Evolutionary conservation across 2,329 filamentous ascomycete species (phyloP).

Genomic region (Monosporascus cannonballus): DNA sequence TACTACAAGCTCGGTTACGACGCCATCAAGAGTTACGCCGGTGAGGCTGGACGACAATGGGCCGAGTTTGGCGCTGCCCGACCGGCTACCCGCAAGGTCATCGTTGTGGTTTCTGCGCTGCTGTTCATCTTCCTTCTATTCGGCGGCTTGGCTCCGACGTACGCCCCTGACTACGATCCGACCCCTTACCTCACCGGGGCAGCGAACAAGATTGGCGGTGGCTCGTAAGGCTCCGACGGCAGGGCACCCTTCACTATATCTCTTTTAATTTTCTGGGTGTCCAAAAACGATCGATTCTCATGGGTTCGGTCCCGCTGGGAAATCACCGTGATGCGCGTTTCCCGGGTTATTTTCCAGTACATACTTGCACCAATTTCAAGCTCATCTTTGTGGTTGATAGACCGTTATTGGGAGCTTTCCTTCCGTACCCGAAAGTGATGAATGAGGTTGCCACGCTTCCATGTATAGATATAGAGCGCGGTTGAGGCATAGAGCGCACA

Average conservation of each 20-base stretch:
- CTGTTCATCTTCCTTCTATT: slow-evolving; percentile 66
- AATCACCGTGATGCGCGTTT: slow-evolving; percentile 8
- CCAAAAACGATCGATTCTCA: slow-evolving; percentile 3
- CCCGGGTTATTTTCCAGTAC: slow-evolving; percentile 18
- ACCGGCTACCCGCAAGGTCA: slow-evolving; percentile 71
- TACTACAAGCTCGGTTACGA: slow-evolving; percentile 85
- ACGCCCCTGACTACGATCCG: slow-evolving; percentile 49
- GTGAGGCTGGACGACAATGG: slow-evolving; percentile 71
- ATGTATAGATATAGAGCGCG: slow-evolving; percentile 15
- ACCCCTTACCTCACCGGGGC: slow-evolving; percentile 42
- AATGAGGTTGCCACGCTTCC: slow-evolving; percentile 9
- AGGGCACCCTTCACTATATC: slow-evolving; percentile 10
- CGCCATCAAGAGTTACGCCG: slow-evolving; percentile 73
- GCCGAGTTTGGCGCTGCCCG: slow-evolving; percentile 75
- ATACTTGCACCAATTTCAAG: slow-evolving; percentile 16
- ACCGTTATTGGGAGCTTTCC: slow-evolving; percentile 12
- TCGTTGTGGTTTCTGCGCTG: slow-evolving; percentile 59
- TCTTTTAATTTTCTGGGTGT: slow-evolving; percentile 18
- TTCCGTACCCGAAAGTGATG: slow-evolving; percentile 11
- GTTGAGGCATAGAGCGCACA: slow-evolving; percentile 12
- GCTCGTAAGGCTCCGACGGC: slow-evolving; percentile 13
- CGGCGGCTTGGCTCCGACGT: slow-evolving; percentile 57
- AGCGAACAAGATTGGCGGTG: slow-evolving; percentile 40
- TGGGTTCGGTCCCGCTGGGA: slow-evolving; percentile 6
- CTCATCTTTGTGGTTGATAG: slow-evolving; percentile 8